Percentiles rank a stretch among this genome's conserved stretches.
Conservation (phyloP, 2,329 filamentous ascomycete species). For the Triangularia verruculosa region DNA sequence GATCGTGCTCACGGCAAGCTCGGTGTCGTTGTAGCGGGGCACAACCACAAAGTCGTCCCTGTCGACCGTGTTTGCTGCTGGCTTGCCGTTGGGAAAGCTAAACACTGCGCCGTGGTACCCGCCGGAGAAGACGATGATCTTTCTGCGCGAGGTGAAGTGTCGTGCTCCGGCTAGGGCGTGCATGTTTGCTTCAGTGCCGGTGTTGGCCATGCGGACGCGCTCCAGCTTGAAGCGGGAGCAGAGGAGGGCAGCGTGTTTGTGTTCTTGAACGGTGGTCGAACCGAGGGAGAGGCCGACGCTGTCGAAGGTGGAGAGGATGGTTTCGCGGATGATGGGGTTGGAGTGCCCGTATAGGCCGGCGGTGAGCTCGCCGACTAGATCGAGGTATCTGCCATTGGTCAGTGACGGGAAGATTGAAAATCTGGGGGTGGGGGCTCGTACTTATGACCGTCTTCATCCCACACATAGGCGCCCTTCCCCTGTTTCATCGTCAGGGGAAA, state of each 20-base stretch:
- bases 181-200: constrained; percentile 63
- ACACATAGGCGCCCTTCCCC: constrained; percentile 30
- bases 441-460: constrained; percentile 34
- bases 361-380: constrained; percentile 62
- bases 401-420: neutral
- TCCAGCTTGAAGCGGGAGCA: constrained; percentile 54
- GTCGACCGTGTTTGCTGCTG: constrained; percentile 47
- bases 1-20: constrained; percentile 44
- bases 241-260: constrained; percentile 49
- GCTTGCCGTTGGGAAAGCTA: constrained; percentile 33
- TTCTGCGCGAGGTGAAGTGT: constrained; percentile 42
- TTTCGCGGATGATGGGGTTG: constrained; percentile 49
- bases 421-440: constrained; percentile 5
- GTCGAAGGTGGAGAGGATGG: constrained; percentile 45
- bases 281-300: constrained; percentile 54
- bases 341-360: constrained; percentile 67
- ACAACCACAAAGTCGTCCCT: constrained; percentile 56
- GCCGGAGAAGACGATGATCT: constrained; percentile 49
- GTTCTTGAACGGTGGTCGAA: constrained; percentile 50
- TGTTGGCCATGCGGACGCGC: constrained; percentile 60
- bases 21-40: constrained; percentile 56
- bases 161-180: constrained; percentile 56
- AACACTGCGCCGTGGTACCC: constrained; percentile 52
- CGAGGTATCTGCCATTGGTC: constrained; percentile 44
- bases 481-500: constrained; percentile 36